Evolutionary conservation across 495 filamentous ascomycete species (phyloP), one percentile per base, ranked within the genome.

Genomic region (Lophiostoma macrostomum): DNA sequence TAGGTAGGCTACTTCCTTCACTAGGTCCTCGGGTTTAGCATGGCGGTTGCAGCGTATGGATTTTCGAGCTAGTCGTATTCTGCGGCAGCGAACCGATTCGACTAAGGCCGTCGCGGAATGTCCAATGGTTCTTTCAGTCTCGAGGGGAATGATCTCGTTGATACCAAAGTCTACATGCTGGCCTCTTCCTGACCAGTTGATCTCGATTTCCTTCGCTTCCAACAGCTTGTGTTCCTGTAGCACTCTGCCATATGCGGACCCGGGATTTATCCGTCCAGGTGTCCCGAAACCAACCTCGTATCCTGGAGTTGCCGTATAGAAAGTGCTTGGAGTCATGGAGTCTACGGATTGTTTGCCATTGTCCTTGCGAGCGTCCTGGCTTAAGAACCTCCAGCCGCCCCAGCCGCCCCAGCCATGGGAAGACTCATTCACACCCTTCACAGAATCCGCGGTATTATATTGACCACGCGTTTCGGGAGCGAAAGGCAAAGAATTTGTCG

Each of bases 51-150:
- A 54, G 1, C 35, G 29, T 6, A 60, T 56, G 8, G 23, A 32
- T 27, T 60, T 55, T 7, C 56, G 42, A 0, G 50, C 56, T 8
- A 60, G 19, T 13, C 43, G 42, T n/a, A 60, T 55, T 6, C 56
- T 32, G 10, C 34, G 41, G 24, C 56, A 59, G 13, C 20, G 40
- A 14, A 60, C 56, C 18, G 32, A 38, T 25, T 60, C 50, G n/a
- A 60, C 40, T 13, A 39, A 18, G 5, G 55, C 48, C 8, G 40
- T 31, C 8, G 16, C 13, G 14, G 35, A 34, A 20, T 30, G 22
- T 3, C 43, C 43, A 10, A 47, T 12, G 4, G n/a, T 22, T 30
- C 35, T 47, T 28, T 47, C 43, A 18, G 14, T 2, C 13, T 7
- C 13, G 27, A 47, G 43, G 5, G 43, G 43, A 14, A 47, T 47